A percentile compares a stretch with the other conserved stretches of the same genome.
Evolutionary conservation across 2,329 filamentous ascomycete species (phyloP).

Genomic region (Trichoderma sp.): DNA sequence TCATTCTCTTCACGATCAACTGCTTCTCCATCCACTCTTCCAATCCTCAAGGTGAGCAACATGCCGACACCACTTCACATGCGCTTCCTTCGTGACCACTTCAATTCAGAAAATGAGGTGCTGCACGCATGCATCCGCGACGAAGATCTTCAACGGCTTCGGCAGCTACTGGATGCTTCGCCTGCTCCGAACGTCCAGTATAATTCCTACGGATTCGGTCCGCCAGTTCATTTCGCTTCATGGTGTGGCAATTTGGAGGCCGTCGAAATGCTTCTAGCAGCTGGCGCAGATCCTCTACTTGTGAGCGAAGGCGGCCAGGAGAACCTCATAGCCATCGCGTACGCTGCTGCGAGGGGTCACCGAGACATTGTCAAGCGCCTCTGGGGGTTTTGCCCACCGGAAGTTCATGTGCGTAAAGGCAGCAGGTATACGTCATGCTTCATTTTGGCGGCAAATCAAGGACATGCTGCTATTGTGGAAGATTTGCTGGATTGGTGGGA

Average conservation of each 20-base stretch:
- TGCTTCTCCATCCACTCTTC: not conserved
- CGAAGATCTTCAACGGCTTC: not conserved
- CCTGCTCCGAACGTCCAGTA: slow-evolving; percentile 10
- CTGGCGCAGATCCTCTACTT: slow-evolving; percentile 18
- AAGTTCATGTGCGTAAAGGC: not conserved
- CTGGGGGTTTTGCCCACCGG: not conserved
- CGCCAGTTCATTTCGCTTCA: slow-evolving; percentile 23
- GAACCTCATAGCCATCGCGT: not conserved
- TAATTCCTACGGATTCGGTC: slow-evolving; percentile 2
- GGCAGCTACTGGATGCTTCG: not conserved
- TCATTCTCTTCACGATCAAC: not conserved
- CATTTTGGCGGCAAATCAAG: slow-evolving; percentile 17
- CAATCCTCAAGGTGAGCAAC: not conserved
- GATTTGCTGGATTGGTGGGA: slow-evolving; percentile 24
- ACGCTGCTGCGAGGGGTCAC: not conserved
- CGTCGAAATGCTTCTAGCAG: slow-evolving; percentile 21
- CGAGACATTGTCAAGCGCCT: slow-evolving; percentile 15
- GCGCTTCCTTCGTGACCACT: not conserved
- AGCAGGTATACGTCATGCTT: slow-evolving; percentile 8
- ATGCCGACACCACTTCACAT: not conserved
- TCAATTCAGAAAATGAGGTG: not conserved
- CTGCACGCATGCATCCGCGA: slow-evolving; percentile 22
- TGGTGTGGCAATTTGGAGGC: slow-evolving; percentile 17
- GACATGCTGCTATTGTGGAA: slow-evolving; percentile 22
- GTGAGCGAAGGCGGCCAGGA: not conserved